phyloP scores from a whole-genome alignment of 2,329 filamentous ascomycete genomes.

The Fusarium aywerte region DNA sequence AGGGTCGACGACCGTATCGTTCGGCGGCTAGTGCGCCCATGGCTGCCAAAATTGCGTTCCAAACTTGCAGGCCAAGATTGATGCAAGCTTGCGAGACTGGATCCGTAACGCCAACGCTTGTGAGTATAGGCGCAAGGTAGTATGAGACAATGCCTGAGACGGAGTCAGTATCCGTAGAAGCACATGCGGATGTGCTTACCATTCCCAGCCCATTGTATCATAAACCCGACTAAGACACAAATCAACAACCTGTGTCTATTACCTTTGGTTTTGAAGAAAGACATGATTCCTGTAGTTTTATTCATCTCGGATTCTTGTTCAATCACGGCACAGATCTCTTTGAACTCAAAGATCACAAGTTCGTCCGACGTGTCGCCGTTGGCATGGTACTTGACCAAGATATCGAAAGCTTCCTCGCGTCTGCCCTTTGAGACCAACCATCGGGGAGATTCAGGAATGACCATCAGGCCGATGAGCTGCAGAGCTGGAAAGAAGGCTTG shows the following conservation, averaged over 20 bases:
- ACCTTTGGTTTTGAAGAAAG: conserved; percentile 54
- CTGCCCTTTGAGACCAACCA: conserved; percentile 44
- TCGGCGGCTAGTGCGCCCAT: conserved; percentile 21
- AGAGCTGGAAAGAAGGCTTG: conserved; percentile 17
- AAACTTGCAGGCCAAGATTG: conserved; percentile 22
- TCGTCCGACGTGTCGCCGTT: conserved; percentile 57
- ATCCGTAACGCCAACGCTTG: conserved; percentile 20
- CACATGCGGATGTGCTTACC: not conserved
- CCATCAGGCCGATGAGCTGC: conserved; percentile 9
- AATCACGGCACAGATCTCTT: conserved; percentile 62
- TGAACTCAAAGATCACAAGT: conserved; percentile 60
- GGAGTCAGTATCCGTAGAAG: not conserved
- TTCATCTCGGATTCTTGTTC: conserved; percentile 53
- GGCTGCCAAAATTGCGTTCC: conserved; percentile 19
- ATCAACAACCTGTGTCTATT: conserved; percentile 34
- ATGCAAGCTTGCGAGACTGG: conserved; percentile 15
- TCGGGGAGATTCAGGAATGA: conserved; percentile 57
- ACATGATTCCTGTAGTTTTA: conserved; percentile 54
- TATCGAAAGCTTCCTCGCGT: conserved; percentile 58
- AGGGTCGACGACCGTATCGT: conserved; percentile 17
- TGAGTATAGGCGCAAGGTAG: conserved; percentile 24
- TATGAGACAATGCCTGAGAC: conserved; percentile 20
- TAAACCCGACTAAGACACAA: conserved; percentile 31
- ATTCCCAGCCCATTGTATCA: conserved; percentile 39
- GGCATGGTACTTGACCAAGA: conserved; percentile 62